phyloP scores from a whole-genome alignment of 1,284 basidiomycete genomes.

The Tranzscheliella williamsii region DNA sequence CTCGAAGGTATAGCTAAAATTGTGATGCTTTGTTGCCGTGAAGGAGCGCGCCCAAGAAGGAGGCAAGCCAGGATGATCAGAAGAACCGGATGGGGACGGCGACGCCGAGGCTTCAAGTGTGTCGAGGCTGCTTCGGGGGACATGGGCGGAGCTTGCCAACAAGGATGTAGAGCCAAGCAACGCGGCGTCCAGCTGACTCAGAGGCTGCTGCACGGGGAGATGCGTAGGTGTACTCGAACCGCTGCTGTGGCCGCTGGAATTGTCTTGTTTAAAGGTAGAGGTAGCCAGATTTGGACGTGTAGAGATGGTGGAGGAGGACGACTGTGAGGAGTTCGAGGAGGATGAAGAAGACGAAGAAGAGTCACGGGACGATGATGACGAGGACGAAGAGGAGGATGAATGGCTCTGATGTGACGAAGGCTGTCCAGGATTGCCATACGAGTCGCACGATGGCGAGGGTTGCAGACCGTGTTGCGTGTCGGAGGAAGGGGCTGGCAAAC shows the following conservation, averaged over 20 bases:
- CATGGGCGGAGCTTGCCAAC: constrained; percentile 11
- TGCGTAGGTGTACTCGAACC: constrained; percentile 31
- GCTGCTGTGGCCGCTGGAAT: constrained; percentile 13
- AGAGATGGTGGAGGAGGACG: constrained; percentile 7
- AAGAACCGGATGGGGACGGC: constrained; percentile 4
- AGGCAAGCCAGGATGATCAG: constrained; percentile 7
- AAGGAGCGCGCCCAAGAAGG: constrained; percentile 31
- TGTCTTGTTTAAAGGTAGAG: constrained; percentile 24
- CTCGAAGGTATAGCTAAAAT: constrained; percentile 39
- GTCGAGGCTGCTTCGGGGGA: constrained; percentile 4
- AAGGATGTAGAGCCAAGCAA: constrained; percentile 13
- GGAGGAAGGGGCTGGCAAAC: background rate
- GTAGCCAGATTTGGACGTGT: constrained; percentile 15
- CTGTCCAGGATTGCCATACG: background rate
- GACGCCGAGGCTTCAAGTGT: constrained; percentile 8
- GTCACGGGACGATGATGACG: constrained; percentile 8
- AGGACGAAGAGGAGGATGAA: constrained; percentile 6
- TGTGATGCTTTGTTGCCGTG: constrained; percentile 18
- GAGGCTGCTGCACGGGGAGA: constrained; percentile 7
- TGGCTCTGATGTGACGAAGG: constrained; percentile 3
- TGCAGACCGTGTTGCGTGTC: background rate
- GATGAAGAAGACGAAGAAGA: constrained; percentile 19
- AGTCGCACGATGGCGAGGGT: constrained; percentile 1
- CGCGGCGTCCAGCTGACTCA: constrained; percentile 14
- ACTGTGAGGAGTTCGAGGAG: constrained; percentile 15